Evolutionary conservation across 495 filamentous ascomycete species (phyloP).

Genomic region (Lasiosphaeris hirsuta): DNA sequence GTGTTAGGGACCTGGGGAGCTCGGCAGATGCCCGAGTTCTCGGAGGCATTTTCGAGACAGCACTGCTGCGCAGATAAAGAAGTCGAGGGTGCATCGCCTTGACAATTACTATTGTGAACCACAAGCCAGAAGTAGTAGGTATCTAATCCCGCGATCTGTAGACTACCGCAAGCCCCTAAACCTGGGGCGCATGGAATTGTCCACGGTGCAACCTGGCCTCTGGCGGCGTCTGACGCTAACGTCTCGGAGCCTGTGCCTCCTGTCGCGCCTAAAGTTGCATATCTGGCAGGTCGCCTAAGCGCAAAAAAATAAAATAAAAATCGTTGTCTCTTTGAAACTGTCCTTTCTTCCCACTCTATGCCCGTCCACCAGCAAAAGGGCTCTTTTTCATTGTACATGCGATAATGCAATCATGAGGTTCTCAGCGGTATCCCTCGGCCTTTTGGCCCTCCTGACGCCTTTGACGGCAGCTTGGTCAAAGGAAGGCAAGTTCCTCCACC

Average conservation of each 20-base stretch:
- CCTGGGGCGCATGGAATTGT: too few relatives aligned
- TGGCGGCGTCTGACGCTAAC: not conserved
- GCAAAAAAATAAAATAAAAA: conserved; percentile 5
- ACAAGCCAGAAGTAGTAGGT: too few relatives aligned
- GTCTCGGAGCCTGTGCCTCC: conserved; percentile 1
- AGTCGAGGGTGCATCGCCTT: too few relatives aligned
- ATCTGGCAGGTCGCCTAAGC: conserved; percentile 6
- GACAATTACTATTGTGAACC: too few relatives aligned
- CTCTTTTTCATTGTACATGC: conserved; percentile 4
- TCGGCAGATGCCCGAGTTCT: too few relatives aligned
- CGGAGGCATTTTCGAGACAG: too few relatives aligned
- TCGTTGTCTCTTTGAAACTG: not conserved
- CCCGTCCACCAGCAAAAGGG: not conserved
- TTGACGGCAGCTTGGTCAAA: conserved; percentile 74
- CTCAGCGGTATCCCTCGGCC: conserved; percentile 48
- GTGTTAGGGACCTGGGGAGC: too few relatives aligned
- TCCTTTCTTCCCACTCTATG: not conserved
- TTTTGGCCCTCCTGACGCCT: conserved; percentile 57
- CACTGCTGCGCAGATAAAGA: too few relatives aligned
- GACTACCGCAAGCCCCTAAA: too few relatives aligned
- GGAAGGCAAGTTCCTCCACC: conserved; percentile 61
- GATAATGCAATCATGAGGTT: conserved; percentile 50
- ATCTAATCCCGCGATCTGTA: too few relatives aligned
- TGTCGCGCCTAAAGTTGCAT: conserved; percentile 10
- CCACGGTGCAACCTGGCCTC: too few relatives aligned